Evolutionary conservation across 495 filamentous ascomycete species (phyloP), one percentile per base, ranked within the genome.

Genomic region (Lichina pygmaea): DNA sequence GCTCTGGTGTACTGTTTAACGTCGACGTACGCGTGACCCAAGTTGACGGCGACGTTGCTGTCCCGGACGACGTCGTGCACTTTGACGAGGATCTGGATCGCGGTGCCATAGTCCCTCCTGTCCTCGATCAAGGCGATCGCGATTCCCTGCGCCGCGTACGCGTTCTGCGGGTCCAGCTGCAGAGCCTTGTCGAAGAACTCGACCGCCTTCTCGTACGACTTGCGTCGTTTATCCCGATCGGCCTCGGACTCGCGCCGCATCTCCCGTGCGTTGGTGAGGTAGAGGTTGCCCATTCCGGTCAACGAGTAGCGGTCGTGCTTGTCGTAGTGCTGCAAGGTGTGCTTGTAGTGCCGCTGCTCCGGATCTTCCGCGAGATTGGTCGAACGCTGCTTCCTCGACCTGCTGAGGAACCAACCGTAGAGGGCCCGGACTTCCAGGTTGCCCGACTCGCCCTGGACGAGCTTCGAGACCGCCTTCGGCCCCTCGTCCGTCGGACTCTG

Each of bases 141-240:
- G 49, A 95, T 75, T 33, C 91, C 89, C 54, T 97, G 91, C 9
- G 91, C 89, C 0, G 89, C 89, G 54, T 92, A 91, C 0, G 91
- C 89, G 50, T 95, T 95, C 59, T 76, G 81, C 0, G 81, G 73
- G 53, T 97, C 89, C 3, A 95, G 63, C 54, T 89, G 84, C 12
- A 97, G 62, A 24, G 84, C 86, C 62, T 97, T 97, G 57, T 95
- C 91, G 56, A 93, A 97, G 63, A 95, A 95, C 56, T 94, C 91
- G 9, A 95, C 85, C 2, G 89, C 86, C 47, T 80, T 81, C 56
- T 75, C 71, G 57, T 94, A 97, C 51, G 71, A 75, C 52, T 77
- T 79, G 39, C 76, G 75, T 39, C 86, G 75, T 60, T 91, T 91
- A 49, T 89, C 78, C 60, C 80, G 89, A 45, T 97, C 86, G 46